Conservation (phyloP, 1,139 yeast species). For the Yamadazyma jaroonii region DNA sequence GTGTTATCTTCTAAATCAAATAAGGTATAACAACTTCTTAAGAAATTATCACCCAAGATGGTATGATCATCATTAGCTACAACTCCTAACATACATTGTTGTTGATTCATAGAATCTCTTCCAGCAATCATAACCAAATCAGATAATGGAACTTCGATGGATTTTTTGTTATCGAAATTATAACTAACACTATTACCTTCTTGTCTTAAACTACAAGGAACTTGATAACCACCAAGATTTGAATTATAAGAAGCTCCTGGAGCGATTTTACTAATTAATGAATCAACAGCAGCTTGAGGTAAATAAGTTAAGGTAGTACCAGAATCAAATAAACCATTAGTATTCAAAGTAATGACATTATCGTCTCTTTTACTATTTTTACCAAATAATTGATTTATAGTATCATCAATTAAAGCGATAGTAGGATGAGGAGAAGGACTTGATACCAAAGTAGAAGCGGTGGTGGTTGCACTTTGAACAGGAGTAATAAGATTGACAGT, state of each 20-base stretch:
- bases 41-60: conserved; percentile 63
- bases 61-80: conserved; percentile 19
- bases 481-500: conserved; percentile 10
- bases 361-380: conserved; percentile 9
- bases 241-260: conserved; percentile 15
- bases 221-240: conserved; percentile 19
- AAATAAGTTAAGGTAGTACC: conserved; percentile 38
- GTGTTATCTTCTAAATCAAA: conserved; percentile 38
- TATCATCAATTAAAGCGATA: conserved; percentile 11
- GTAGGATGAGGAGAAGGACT: conserved; percentile 14
- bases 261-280: conserved; percentile 17
- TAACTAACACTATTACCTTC: conserved; percentile 23
- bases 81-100: conserved; percentile 29
- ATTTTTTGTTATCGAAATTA: conserved; percentile 20
- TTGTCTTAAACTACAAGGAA: conserved; percentile 28
- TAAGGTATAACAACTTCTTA: conserved; percentile 36
- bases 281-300: conserved; percentile 17
- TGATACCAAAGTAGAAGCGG: conserved; percentile 5
- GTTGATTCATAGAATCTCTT: conserved; percentile 11
- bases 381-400: not conserved
- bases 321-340: conserved; percentile 33
- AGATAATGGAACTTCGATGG: conserved; percentile 35
- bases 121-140: conserved; percentile 22
- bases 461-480: conserved; percentile 7
- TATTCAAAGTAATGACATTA: conserved; percentile 8